Base-by-base conservation (phyloP, 1,139 yeast species). In the Maudiozyma humilis region DNA sequence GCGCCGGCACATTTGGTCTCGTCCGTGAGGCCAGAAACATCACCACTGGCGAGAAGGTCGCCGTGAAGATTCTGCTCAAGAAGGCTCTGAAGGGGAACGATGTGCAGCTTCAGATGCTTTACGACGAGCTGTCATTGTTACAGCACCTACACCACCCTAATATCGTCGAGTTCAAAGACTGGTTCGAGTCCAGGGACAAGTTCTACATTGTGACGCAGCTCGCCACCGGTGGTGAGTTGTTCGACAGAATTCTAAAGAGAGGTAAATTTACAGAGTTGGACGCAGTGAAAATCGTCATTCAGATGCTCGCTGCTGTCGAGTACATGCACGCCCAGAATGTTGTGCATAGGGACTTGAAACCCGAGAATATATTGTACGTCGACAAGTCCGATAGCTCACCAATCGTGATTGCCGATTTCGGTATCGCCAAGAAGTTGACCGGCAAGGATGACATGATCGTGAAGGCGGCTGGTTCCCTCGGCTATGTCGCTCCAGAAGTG, bases 401-500 rank as follows among this genome's bases (percentile, higher is more conserved):
- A 41, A 71, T 88, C 32, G 95, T 88, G 3, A 70, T 88, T 51
- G 95, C 95, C 0, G 96, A 88, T 66, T 88, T 88, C 65, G 96
- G 96, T 38, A 87, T 88, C 55, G 96, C 96, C 33, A 85, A 84
- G 62, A 72, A 76, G 49, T 67, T 88, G 52, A 71, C 72, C 47
- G 63, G 70, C 16, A 63, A 63, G 5, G 73, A 78, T 53, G 89
- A 86, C 51, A 73, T 79, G 50, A 70, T 89, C 47, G 82, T 78
- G 23, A 72, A 83, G 23, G 80, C 85, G 40, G 96, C 96, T 0
- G 96, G 96, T 0, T 82, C 94, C 1, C 79, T 87, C 64, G 96
- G 96, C 2, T 88, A 88, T 60, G 95, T 95, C 4, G 96, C 96
- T 0, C 96, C 96, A 0, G 96, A 88, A 62, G 91, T 88, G 3